Evolutionary conservation across 73 alveolate species (phyloP).

Genomic region (Paramecium primaurelia): DNA sequence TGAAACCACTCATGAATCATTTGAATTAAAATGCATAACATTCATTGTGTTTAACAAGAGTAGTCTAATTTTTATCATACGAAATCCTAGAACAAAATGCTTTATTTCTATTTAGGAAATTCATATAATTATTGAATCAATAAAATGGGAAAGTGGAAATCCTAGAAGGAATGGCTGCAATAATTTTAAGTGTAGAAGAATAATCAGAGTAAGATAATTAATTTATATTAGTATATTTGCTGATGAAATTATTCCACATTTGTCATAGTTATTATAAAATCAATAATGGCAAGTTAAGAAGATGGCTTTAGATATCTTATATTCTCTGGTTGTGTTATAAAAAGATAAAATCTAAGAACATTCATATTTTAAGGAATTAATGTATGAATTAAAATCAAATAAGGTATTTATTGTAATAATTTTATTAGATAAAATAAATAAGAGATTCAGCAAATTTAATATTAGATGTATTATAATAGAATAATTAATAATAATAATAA

Average conservation of each 20-base stretch:
- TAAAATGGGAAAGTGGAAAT: not conserved
- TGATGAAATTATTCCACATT: not conserved
- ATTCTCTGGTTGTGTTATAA: not conserved
- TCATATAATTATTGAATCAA: not conserved
- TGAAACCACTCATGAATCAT: not conserved
- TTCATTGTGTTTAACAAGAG: not conserved
- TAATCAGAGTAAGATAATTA: not conserved
- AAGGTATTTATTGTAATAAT: not conserved
- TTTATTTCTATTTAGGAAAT: not conserved
- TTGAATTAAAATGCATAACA: not conserved
- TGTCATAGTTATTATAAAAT: not conserved
- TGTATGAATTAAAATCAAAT: not conserved
- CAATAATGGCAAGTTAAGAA: constrained; percentile 18
- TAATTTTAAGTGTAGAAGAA: constrained; percentile 2
- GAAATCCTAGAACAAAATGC: constrained; percentile 7
- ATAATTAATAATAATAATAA: not conserved
- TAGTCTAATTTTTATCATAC: not conserved
- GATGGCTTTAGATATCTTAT: not conserved
- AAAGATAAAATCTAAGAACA: not conserved
- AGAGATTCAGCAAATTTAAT: not conserved
- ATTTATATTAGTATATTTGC: not conserved
- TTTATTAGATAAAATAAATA: not conserved
- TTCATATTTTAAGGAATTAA: not conserved
- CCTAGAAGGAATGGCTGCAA: constrained; percentile 41
- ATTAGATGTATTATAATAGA: not conserved